A percentile compares a stretch with the other conserved stretches of the same genome.
These are phyloP conservation scores for Didymella pinodella DNA, from an alignment of 2,329 filamentous ascomycete species.

Conservation along the genomic window DNA sequence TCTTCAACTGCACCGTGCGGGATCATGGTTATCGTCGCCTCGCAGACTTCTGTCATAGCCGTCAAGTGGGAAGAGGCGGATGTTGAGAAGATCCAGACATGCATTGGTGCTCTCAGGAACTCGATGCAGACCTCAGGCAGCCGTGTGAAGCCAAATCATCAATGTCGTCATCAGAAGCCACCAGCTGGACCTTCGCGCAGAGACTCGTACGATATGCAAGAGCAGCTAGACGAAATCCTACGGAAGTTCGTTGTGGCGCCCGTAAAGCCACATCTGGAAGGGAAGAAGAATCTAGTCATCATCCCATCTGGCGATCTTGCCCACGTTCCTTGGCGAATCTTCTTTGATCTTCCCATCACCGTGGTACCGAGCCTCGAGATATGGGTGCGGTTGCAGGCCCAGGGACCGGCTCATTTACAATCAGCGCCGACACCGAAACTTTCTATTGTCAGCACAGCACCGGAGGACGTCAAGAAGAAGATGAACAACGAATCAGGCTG, in stretches of 20 bases:
- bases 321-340: slow-evolving; percentile 5
- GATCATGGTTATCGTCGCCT: background rate
- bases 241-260: background rate
- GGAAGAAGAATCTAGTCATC: slow-evolving; percentile 3
- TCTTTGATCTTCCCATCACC: slow-evolving; percentile 1
- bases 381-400: background rate
- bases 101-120: background rate
- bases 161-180: background rate
- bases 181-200: background rate
- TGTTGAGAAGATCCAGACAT: background rate
- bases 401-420: background rate
- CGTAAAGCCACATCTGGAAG: background rate
- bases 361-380: slow-evolving; percentile 5
- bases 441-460: background rate
- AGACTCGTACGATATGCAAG: background rate
- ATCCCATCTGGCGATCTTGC: slow-evolving; percentile 5
- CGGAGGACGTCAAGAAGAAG: background rate
- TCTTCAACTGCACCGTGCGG: slow-evolving; percentile 3
- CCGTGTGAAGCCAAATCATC: background rate
- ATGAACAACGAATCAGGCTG: background rate
- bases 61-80: background rate
- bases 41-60: background rate
- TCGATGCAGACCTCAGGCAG: background rate
- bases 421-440: background rate
- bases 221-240: background rate